phyloP scores from a whole-genome alignment of 495 filamentous ascomycete species.

The Elasticomyces elasticus region DNA sequence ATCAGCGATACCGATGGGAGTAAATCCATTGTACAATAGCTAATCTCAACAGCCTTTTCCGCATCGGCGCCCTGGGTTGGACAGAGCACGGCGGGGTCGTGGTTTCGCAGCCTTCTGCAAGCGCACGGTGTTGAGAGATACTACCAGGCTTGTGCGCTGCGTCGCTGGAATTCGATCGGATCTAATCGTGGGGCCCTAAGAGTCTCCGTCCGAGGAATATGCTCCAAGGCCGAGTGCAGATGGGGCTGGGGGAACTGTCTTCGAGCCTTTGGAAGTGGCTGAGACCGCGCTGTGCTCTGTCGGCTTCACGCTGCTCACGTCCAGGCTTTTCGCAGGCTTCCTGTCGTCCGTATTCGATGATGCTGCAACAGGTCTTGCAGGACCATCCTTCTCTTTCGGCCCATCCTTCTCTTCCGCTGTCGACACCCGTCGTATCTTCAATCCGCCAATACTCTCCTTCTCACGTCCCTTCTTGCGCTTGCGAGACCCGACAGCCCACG shows the following conservation, averaged over 20 bases:
- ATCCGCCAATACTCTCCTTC: conserved; percentile 41
- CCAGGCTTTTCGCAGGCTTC: not conserved
- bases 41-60: no score
- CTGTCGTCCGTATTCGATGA: not conserved
- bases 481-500: conserved; percentile 45
- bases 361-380: not conserved
- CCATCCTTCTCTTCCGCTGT: conserved; percentile 8
- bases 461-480: conserved; percentile 53
- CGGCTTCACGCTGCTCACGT: no score
- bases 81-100: no score
- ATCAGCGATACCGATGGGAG: no score
- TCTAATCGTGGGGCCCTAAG: not conserved
- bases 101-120: no score
- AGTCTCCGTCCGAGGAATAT: conserved; percentile 24
- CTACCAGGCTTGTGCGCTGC: no score
- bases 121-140: no score
- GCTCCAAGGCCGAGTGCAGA: conserved; percentile 17
- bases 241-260: conserved; percentile 5
- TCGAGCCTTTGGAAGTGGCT: no score
- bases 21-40: no score
- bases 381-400: not conserved
- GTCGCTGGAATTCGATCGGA: not conserved
- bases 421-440: conserved; percentile 50
- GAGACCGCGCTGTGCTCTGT: no score
- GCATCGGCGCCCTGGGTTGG: no score